Base-by-base conservation (phyloP, 176 grass and related monocot genomes). In the Oryza meridionalis region DNA sequence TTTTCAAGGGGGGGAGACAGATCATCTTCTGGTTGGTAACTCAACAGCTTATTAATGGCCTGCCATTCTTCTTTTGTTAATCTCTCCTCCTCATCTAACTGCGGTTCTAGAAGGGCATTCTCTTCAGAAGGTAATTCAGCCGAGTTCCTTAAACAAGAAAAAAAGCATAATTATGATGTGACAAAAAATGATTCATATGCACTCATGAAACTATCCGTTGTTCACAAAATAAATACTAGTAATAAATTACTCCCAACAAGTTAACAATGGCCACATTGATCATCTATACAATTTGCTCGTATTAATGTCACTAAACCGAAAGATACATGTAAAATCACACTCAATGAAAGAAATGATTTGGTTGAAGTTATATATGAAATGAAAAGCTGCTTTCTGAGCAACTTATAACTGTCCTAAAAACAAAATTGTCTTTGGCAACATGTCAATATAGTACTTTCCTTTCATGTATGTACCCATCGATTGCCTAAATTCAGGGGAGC, bases 51-150 rank as follows among this genome's bases (percentile, higher is more conserved):
- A 86, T 98, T 98, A 65, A 98, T 81, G 66, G 96, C 91, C 77
- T 90, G 91, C 96, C 96, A 98, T 83, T 98, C 96, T 93, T 98
- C 96, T 82, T 95, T 98, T 7, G 93, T 93, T 66, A 98, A 78
- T 31, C 88, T 91, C 65, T 98, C 89, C 79, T 90, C 90, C 50
- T 98, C 93, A 77, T 85, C 88, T 78, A 88, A 78, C 59, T 89
- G 81, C 70, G 69, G 45, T 87, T 90, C 90, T 88, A 67, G 58
- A 24, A 66, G 71, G 80, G 62, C 67, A 84, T 77, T 62, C 73
- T 88, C 77, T 79, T 82, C 89, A 82, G 85, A 85, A 73, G 89
- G 67, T 43, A 80, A 90, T 55, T 77, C 87, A 72, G 75, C 21
- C 13, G 90, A 67, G 75, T 66, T 87, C 90, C 91, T 93, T 87